Base-by-base conservation (phyloP, 805 yeast species). In the Hanseniaspora mollemarum region DNA sequence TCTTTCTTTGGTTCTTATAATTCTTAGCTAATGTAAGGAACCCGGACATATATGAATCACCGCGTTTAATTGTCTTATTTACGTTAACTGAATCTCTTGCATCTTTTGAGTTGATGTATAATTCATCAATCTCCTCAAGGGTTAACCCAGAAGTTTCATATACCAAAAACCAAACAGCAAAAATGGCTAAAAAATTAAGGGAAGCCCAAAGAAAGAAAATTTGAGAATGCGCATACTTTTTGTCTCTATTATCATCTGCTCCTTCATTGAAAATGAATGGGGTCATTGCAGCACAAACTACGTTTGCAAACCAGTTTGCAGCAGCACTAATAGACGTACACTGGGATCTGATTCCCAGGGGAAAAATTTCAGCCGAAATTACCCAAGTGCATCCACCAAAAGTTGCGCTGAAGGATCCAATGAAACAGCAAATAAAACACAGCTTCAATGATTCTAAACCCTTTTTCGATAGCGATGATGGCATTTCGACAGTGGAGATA, bases 371-470 rank as follows among this genome's bases (percentile, higher is more conserved):
- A 46, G 80, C 79, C 25, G 76, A 73, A 25, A 76, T 65, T 21
- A 78, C 92, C 92, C 92, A 84, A 16, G 76, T 80, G 31, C 77
- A 74, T 12, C 90, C 90, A 56, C 90, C 94, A 92, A 92, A 84
- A 4, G 87, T 75, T 7, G 85, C 72, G 1, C 92, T 87, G 64
- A 81, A 84, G 48, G 80, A 76, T 2, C 86, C 83, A 59, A 84
- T 83, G 59, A 83, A 84, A 1, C 75, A 54, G 61, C 90, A 83
- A 24, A 83, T 78, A 62, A 84, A 77, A 4, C 77, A 74, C 2
- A 48, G 36, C 26, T 48, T 48, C 13, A 48, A 8, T 21, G 35
- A 16, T 48, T 48, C 51, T 10, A 48, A 13, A 4, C 51, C 41
- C 24, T 33, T 40, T 1, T 19, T 48, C 9, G 51, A 32, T 6